These are phyloP conservation scores for Claviceps arundinis DNA, from an alignment of 2,329 filamentous ascomycete genomes.

Conservation along the genomic window DNA sequence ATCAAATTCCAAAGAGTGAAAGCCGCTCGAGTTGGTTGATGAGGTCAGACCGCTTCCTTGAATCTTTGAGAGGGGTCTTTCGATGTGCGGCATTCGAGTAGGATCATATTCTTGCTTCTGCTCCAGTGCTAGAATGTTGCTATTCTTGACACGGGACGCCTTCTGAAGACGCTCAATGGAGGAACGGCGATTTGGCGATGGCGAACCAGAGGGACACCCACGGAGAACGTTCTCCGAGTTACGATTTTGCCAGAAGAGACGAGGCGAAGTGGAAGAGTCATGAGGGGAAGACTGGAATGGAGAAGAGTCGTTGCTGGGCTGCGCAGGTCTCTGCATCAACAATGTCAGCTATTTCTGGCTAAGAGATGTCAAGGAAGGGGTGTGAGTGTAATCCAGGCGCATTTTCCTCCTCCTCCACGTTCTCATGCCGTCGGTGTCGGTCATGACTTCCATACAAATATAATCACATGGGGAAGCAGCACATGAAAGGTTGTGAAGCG, in stretches of 20 bases:
- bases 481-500: neutral
- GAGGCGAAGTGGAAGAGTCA: slow-evolving; percentile 56
- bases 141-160: slow-evolving; percentile 93
- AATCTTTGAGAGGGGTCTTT: slow-evolving; percentile 67
- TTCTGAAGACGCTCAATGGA: slow-evolving; percentile 94
- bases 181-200: slow-evolving; percentile 64
- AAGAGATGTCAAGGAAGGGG: neutral
- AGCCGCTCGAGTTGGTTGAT: slow-evolving; percentile 39
- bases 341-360: slow-evolving; percentile 16
- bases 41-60: slow-evolving; percentile 59
- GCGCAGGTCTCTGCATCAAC: slow-evolving; percentile 46
- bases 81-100: slow-evolving; percentile 58
- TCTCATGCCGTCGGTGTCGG: neutral
- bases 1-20: slow-evolving; percentile 35
- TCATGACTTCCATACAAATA: neutral
- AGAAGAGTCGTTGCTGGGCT: slow-evolving; percentile 57
- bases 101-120: slow-evolving; percentile 90
- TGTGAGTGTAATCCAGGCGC: neutral
- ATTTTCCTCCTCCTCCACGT: neutral
- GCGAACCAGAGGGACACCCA: slow-evolving; percentile 44
- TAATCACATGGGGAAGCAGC: neutral
- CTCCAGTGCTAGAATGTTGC: slow-evolving; percentile 89
- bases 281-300: slow-evolving; percentile 77
- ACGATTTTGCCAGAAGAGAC: slow-evolving; percentile 81
- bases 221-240: slow-evolving; percentile 65